Evolutionary conservation across 2,329 filamentous ascomycete genomes (phyloP), one percentile per base, ranked within the genome.

Genomic region (Verruconis gallopava): DNA sequence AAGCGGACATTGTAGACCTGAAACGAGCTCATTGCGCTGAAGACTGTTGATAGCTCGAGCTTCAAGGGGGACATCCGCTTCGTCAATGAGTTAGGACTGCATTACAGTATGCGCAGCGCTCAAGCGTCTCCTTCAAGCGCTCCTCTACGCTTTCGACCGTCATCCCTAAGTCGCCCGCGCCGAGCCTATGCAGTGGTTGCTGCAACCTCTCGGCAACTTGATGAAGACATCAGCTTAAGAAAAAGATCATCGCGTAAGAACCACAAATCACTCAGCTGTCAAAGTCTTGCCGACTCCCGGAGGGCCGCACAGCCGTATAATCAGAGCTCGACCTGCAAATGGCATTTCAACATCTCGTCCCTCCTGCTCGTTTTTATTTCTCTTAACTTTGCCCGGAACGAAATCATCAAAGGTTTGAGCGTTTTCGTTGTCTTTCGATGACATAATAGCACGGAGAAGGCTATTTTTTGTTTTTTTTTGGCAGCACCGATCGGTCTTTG

Each of bases 1-100:
- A 30, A 30, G n/a, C 9, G n/a, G 25, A 30, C n/a, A 30, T 15
- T 9, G 33, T 15, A 12, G 11, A 36, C 33, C 15, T 9, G 33
- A 36, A 9, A 36, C 17, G 6, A 36, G 33, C 33, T 36, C 33
- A 36, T 36, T 36, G 12, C 33, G 33, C 33, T 36, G 12, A 6
- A 36, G 33, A 15, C 14, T 36, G 6, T 36, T 15, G 15, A 15
- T 15, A 4, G 50, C 54, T 2, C 74, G 69, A 41, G 65, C 55
- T 53, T 75, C 71, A 5, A 78, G 66, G 54, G 73, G 77, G 14
- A 76, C 70, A 43, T 77, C 74, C 2, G 71, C 72, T 53, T 78
- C 73, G 51, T 77, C 73, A 4, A 77, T 61, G 3, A 77, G 62
- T 4, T n/a, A 75, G 62, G 4, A 75, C 61, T 30, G 65, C 71